These are phyloP conservation scores for Coniferiporia sulphurascens DNA, from an alignment of 1,284 basidiomycete species.

Conservation along the genomic window DNA sequence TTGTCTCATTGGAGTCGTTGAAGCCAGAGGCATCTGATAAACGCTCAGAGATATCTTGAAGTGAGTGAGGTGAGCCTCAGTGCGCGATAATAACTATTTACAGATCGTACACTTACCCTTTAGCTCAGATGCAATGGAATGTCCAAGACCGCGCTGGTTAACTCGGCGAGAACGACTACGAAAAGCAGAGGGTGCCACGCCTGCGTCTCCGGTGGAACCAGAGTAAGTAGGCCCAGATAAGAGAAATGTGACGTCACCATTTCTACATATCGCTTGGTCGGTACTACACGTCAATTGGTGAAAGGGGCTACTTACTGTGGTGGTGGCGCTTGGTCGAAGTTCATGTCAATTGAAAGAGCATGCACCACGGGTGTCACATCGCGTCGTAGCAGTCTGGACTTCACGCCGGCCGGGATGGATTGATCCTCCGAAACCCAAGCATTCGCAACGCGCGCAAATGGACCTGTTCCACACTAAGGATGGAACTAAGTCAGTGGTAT, in stretches of 20 bases:
- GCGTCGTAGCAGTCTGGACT: slow-evolving; percentile 27
- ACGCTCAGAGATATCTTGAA: not conserved
- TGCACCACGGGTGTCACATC: slow-evolving; percentile 34
- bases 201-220: not conserved
- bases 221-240: not conserved
- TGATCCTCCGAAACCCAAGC: slow-evolving; percentile 38
- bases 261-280: not conserved
- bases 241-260: not conserved
- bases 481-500: not conserved
- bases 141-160: not conserved
- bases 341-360: slow-evolving; percentile 38
- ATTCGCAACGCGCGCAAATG: slow-evolving; percentile 46
- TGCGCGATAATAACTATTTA: not conserved
- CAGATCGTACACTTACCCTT: not conserved
- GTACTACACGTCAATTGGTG: not conserved
- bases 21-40: not conserved
- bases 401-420: slow-evolving; percentile 33
- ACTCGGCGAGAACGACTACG: not conserved
- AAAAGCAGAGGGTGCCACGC: not conserved
- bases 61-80: not conserved
- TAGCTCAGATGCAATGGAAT: not conserved
- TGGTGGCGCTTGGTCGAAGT: slow-evolving; percentile 32
- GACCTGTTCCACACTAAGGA: slow-evolving; percentile 40
- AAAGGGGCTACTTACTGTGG: not conserved
- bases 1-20: not conserved